Evolutionary conservation across 305 asterid species (phyloP), one percentile per base, ranked within the genome.

Genomic region (Petunia hybrid): DNA sequence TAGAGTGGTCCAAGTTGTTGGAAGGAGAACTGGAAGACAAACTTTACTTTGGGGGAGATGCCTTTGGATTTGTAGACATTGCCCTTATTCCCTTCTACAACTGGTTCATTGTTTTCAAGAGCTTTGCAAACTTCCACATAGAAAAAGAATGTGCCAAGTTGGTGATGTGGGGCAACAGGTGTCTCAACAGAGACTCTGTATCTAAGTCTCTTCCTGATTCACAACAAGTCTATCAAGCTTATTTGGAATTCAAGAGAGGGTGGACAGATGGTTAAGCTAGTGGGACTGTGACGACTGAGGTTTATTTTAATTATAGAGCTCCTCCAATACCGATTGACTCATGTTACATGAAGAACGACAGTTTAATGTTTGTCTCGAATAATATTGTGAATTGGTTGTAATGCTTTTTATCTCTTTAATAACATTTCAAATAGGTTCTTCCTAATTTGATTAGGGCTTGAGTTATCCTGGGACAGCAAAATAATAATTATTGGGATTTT

Each of bases 21-120:
- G 82, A 64, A 66, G 64, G 4, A 66, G 82, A 79, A 9, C 82
- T 79, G n/a, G 82, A 77, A 79, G 66, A 64, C 31, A 66, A 79
- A 41, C 64, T 69, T 79, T 79, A 79, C 36, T 64, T 79, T 6
- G 82, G 77, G 14, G 82, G 66, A 63, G 51, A 79, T 51, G 53
- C 0, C 13, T 79, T 79, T 79, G 75, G 82, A 36, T 51, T 64
- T 64, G 82, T 53, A 51, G 76, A 79, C 41, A 64, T 79, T 48
- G 67, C 16, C 8, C 53, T 66, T 48, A 40, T 79, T 16, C 77
- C 76, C 7, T 65, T 65, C 67, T 79, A 64, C 31, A 64, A 66
- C 31, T 66, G 82, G 76, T 53, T 79, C 1, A 63, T 46, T 64
- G 63, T 53, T 5, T 65, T 46, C 80, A 60, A 77, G 71, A 60